Evolutionary conservation across 441 rosid species (phyloP).

Genomic region (Bruguiera hainesii): DNA sequence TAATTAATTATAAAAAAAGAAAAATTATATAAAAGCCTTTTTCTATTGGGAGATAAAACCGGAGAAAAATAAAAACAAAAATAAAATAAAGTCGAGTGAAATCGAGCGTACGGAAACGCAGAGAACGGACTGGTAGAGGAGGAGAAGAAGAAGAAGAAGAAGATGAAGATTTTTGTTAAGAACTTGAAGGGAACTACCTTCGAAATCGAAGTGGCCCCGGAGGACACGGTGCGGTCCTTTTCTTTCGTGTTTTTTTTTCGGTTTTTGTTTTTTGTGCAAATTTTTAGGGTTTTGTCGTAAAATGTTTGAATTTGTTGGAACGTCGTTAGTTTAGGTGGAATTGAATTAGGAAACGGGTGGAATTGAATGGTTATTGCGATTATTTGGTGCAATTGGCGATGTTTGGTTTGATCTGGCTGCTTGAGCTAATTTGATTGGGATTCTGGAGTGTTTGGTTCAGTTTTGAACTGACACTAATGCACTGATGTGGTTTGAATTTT

Average conservation of each 20-base stretch:
- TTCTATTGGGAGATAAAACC: not conserved
- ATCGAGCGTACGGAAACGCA: not conserved
- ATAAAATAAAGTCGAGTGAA: not conserved
- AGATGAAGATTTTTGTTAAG: slow-evolving; percentile 78
- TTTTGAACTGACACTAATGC: not conserved
- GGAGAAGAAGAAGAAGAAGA: slow-evolving; percentile 10
- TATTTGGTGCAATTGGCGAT: too few species aligned
- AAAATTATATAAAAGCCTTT: too few species aligned
- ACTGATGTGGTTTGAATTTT: not conserved
- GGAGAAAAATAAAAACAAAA: not conserved
- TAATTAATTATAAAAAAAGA: too few species aligned
- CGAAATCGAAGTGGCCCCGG: slow-evolving; percentile 71
- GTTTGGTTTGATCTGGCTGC: not conserved
- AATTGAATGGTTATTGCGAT: too few species aligned
- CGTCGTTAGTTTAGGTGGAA: not conserved
- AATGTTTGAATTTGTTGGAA: not conserved
- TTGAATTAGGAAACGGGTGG: not conserved
- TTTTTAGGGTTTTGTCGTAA: not conserved
- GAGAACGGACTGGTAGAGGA: slow-evolving; percentile 15
- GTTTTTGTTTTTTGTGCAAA: not conserved
- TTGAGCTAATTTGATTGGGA: slow-evolving; percentile 2
- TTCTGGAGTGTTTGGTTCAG: slow-evolving; percentile 1
- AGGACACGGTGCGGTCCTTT: slow-evolving; percentile 44
- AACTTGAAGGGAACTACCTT: slow-evolving; percentile 74
- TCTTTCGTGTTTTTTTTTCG: not conserved